phyloP scores from a whole-genome alignment of 768 basidiomycete species.

The Tulasnella sp. region DNA sequence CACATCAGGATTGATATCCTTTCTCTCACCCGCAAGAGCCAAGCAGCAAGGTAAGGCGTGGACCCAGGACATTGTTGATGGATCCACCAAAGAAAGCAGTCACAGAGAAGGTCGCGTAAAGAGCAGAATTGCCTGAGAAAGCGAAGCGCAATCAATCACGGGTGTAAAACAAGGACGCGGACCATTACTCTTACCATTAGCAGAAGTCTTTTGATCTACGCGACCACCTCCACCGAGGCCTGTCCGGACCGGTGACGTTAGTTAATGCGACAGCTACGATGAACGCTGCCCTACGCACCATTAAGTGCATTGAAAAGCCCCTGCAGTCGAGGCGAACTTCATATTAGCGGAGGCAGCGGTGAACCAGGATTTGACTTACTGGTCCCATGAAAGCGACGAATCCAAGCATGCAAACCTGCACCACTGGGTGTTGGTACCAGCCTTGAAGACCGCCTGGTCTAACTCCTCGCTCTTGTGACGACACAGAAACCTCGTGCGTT shows the following conservation, averaged over 20 bases:
- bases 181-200: conserved; percentile 48
- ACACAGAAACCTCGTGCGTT: background rate
- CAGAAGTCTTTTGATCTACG: conserved; percentile 57
- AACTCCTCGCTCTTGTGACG: background rate
- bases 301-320: conserved; percentile 61
- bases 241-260: background rate
- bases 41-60: conserved; percentile 47
- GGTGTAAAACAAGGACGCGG: conserved; percentile 6
- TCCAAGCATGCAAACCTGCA: conserved; percentile 61
- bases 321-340: background rate
- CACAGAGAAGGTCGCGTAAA: conserved; percentile 62
- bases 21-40: conserved; percentile 50
- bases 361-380: conserved; percentile 8
- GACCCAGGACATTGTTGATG: conserved; percentile 63
- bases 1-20: background rate
- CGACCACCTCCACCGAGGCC: conserved; percentile 76
- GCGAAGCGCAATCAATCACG: background rate
- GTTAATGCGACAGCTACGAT: background rate
- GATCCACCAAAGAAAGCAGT: conserved; percentile 65
- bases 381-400: conserved; percentile 54
- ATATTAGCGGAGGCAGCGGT: background rate
- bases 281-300: background rate
- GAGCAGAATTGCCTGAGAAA: conserved; percentile 45
- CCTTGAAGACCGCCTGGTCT: conserved; percentile 40
- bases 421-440: conserved; percentile 55